A percentile compares a stretch with the other conserved stretches of the same genome.
Conservation (phyloP, 2,329 filamentous ascomycete genomes). For the Hirsutella rhossiliensis region DNA sequence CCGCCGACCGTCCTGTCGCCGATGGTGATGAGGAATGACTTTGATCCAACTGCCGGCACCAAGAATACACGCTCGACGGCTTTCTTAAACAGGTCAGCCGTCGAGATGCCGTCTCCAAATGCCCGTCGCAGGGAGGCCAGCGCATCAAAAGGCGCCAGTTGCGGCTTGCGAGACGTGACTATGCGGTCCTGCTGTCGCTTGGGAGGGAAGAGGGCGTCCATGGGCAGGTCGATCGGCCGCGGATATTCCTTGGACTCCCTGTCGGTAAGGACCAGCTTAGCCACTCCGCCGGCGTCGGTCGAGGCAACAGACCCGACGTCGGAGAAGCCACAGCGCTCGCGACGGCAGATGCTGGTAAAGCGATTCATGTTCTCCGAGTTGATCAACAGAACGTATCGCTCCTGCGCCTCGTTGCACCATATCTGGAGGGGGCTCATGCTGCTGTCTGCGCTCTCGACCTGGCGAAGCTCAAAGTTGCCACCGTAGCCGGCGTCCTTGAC, state of each 20-base stretch:
- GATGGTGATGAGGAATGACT: slow-evolving; percentile 95
- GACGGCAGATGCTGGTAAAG: slow-evolving; percentile 57
- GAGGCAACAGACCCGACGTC: slow-evolving; percentile 70
- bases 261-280: slow-evolving; percentile 71
- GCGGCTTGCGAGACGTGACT: slow-evolving; percentile 57
- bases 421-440: slow-evolving; percentile 95
- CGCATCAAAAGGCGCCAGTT: slow-evolving; percentile 61
- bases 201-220: slow-evolving; percentile 80
- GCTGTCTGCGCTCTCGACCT: slow-evolving; percentile 79
- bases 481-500: slow-evolving; percentile 88
- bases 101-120: slow-evolving; percentile 39
- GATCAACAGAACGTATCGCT: slow-evolving; percentile 87
- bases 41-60: slow-evolving; percentile 86
- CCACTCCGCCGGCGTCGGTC: slow-evolving; percentile 47
- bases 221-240: slow-evolving; percentile 76
- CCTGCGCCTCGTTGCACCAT: slow-evolving; percentile 96
- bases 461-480: slow-evolving; percentile 85
- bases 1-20: slow-evolving; percentile 87
- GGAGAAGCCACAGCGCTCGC: slow-evolving; percentile 87
- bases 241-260: slow-evolving; percentile 64
- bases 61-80: slow-evolving; percentile 73
- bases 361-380: slow-evolving; percentile 68
- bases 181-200: slow-evolving; percentile 68
- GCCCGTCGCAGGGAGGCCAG: slow-evolving; percentile 50
- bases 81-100: slow-evolving; percentile 43